Conservation (phyloP, 176 grass and related monocot genomes). For the Cenchrus americanus region DNA sequence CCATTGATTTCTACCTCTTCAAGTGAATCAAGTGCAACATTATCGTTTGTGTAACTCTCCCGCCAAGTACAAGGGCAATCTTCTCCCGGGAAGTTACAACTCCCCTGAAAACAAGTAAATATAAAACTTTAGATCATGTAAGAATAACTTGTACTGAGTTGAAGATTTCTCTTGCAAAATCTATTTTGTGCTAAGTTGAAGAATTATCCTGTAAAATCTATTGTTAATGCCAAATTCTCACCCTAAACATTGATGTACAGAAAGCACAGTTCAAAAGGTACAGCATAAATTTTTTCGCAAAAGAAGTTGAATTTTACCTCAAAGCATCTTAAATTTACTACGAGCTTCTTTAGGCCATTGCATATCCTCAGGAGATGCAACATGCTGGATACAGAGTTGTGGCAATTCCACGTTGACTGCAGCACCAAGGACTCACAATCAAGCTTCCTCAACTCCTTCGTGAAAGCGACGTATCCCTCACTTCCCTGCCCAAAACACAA, state of each 20-base stretch:
- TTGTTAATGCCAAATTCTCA: background rate
- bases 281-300: no score
- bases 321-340: background rate
- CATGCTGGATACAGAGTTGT: background rate
- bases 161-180: background rate
- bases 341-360: background rate
- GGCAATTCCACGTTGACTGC: background rate
- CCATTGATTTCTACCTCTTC: background rate
- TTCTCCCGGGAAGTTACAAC: background rate
- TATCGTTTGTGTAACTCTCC: background rate
- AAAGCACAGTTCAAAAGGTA: no score
- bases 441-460: background rate
- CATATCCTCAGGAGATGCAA: background rate
- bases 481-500: background rate
- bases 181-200: no score
- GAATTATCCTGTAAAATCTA: background rate
- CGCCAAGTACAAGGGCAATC: background rate
- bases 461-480: background rate
- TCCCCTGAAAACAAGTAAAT: background rate
- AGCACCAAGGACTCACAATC: background rate
- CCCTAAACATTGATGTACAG: no score
- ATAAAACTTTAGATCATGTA: no score
- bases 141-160: no score
- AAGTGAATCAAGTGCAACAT: background rate
- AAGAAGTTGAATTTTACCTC: background rate